Evolutionary conservation across 2,329 filamentous ascomycete species (phyloP).

Genomic region (Penicillium aurantiogriseum): DNA sequence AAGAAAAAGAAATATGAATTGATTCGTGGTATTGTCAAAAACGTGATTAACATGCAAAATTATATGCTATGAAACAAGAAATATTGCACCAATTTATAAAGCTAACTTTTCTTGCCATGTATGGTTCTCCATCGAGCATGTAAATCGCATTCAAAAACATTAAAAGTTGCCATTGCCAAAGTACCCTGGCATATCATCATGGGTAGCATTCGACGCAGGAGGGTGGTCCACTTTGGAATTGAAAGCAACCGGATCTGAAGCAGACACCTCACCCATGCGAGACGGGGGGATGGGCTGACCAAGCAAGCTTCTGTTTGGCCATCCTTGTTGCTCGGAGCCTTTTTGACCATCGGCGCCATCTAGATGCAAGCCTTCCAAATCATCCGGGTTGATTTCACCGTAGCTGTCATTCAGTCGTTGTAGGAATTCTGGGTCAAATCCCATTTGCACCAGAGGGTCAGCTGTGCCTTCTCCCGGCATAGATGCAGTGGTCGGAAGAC

Average conservation of each 20-base stretch:
- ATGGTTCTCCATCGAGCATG: not conserved
- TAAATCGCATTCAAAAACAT: conserved; percentile 5
- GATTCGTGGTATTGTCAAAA: not conserved
- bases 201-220: conserved; percentile 17
- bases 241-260: conserved; percentile 14
- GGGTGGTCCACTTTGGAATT: conserved; percentile 22
- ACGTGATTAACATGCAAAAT: not conserved
- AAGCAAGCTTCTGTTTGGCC: conserved; percentile 16
- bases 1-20: not conserved
- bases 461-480: conserved; percentile 29
- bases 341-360: conserved; percentile 14
- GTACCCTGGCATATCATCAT: conserved; percentile 18
- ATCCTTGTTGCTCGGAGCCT: conserved; percentile 16
- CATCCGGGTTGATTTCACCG: conserved; percentile 33
- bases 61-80: not conserved
- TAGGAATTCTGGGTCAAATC: conserved; percentile 40
- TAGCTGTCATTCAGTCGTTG: conserved; percentile 37
- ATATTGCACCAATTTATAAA: not conserved
- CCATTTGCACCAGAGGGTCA: conserved; percentile 40
- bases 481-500: conserved; percentile 32
- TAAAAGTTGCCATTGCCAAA: conserved; percentile 14
- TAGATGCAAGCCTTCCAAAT: conserved; percentile 30
- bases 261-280: conserved; percentile 7
- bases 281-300: conserved; percentile 9
- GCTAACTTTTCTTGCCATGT: conserved; percentile 13